phyloP scores from a whole-genome alignment of 2,329 filamentous ascomycete species.

The Elsinoe arachidis region DNA sequence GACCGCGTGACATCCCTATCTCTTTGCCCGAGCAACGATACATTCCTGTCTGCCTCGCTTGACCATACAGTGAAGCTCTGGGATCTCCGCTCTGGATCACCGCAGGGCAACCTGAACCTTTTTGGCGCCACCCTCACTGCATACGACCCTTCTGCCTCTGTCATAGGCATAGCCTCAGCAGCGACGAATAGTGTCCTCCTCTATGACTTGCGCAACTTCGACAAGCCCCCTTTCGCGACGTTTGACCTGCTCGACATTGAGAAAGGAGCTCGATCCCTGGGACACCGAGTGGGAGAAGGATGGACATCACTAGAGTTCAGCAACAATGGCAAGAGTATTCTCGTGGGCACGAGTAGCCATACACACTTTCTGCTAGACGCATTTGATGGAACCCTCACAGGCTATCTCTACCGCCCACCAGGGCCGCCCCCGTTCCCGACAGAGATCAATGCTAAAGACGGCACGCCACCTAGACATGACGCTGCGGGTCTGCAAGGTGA shows the following conservation, averaged over 20 bases:
- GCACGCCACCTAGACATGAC: constrained; percentile 14
- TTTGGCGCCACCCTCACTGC: constrained; percentile 73
- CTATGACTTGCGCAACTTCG: constrained; percentile 89
- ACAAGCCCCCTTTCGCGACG: constrained; percentile 78
- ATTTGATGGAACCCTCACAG: constrained; percentile 63
- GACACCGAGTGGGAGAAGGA: constrained; percentile 43
- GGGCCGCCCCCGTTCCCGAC: constrained; percentile 17
- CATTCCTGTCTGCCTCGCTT: constrained; percentile 82
- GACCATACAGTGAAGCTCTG: constrained; percentile 90
- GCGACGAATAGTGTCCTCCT: constrained; percentile 71
- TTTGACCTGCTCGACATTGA: constrained; percentile 71
- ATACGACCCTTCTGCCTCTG: constrained; percentile 84
- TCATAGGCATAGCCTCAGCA: constrained; percentile 83
- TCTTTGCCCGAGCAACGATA: constrained; percentile 77
- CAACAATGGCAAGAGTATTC: constrained; percentile 82
- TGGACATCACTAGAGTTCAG: constrained; percentile 95
- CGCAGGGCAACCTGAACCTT: constrained; percentile 71
- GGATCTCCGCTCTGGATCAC: constrained; percentile 74
- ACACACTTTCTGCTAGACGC: constrained; percentile 93
- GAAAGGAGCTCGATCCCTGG: constrained; percentile 39
- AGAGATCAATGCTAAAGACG: constrained; percentile 13
- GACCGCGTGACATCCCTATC: constrained; percentile 73
- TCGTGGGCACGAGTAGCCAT: constrained; percentile 72
- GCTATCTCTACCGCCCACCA: constrained; percentile 26
- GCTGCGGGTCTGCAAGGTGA: constrained; percentile 51